A percentile compares a stretch with the other conserved stretches of the same genome.
phyloP scores from a whole-genome alignment of 2,329 filamentous ascomycete species.

The Sporothrix inflata region DNA sequence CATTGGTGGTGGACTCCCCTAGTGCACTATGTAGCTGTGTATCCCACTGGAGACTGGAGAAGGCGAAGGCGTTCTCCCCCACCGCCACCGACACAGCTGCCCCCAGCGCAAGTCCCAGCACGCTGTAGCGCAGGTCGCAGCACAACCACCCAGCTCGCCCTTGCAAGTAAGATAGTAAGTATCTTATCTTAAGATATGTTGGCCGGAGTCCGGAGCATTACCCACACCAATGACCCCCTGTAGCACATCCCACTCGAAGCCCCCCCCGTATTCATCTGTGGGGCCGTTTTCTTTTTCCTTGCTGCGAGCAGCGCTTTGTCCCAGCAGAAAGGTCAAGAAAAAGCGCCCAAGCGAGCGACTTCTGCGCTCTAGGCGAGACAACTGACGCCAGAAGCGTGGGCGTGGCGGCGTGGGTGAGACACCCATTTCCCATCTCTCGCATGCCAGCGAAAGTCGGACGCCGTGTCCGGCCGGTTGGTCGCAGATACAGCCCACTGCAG shows the following conservation, averaged over 20 bases:
- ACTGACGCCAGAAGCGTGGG: not conserved
- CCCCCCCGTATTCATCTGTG: not conserved
- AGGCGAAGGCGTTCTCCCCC: not conserved
- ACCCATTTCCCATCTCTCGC: not conserved
- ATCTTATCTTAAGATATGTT: too few relatives aligned
- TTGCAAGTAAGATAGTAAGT: too few relatives aligned
- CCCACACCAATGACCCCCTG: not conserved
- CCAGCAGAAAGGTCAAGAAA: not conserved
- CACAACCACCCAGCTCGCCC: not conserved
- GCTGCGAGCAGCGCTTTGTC: not conserved
- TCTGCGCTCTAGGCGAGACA: not conserved
- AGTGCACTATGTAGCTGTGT: not conserved
- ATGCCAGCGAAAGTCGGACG: not conserved
- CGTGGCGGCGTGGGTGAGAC: not conserved
- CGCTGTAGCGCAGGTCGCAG: constrained; percentile 26
- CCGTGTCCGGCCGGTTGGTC: not conserved
- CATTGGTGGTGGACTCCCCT: not conserved
- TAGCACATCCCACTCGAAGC: not conserved
- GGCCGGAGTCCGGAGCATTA: not conserved
- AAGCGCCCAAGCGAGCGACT: constrained; percentile 5
- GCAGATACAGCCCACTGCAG: not conserved
- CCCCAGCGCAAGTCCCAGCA: constrained; percentile 22
- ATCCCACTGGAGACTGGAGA: not conserved
- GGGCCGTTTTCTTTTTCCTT: constrained; percentile 20
- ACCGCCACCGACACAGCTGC: not conserved